Evolutionary conservation across 139 green algal species (phyloP).

Genomic region (Limnomonas spitsbergensis): DNA sequence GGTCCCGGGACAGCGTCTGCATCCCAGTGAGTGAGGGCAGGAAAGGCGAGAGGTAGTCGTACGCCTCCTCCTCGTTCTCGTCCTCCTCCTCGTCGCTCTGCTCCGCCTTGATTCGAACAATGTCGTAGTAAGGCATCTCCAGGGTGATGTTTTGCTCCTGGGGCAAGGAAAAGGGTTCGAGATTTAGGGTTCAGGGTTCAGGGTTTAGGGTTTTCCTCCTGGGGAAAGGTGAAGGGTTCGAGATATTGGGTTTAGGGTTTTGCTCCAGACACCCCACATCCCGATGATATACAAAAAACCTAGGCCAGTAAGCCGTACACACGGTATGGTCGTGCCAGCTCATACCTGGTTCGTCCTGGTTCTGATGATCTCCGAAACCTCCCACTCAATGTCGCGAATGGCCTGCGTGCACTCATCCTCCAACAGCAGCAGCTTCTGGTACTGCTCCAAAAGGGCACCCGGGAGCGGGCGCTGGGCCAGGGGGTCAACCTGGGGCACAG

Average conservation of each 20-base stretch:
- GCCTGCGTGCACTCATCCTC: slow-evolving; percentile 72
- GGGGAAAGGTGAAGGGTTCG: too few relatives aligned
- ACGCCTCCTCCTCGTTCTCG: slow-evolving; percentile 46
- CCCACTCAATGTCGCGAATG: slow-evolving; percentile 72
- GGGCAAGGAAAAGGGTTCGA: neutral
- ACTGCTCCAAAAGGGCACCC: slow-evolving; percentile 64
- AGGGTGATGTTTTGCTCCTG: slow-evolving; percentile 63
- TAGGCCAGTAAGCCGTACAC: too few relatives aligned
- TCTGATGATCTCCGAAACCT: slow-evolving; percentile 65
- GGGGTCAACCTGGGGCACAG: slow-evolving; percentile 68
- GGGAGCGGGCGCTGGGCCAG: slow-evolving; percentile 45
- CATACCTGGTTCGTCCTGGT: slow-evolving; percentile 54
- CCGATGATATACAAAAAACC: too few relatives aligned
- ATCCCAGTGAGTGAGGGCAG: slow-evolving; percentile 65
- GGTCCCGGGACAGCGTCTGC: slow-evolving; percentile 46
- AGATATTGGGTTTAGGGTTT: too few relatives aligned
- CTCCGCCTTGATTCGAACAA: slow-evolving; percentile 61
- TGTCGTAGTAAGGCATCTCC: slow-evolving; percentile 79
- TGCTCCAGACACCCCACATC: too few relatives aligned
- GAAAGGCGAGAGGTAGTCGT: slow-evolving; percentile 79
- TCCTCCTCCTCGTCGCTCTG: slow-evolving; percentile 58
- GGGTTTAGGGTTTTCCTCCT: too few relatives aligned
- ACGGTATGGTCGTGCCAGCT: too few relatives aligned
- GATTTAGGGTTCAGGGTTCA: too few relatives aligned
- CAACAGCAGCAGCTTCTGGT: slow-evolving; percentile 57